Percentiles rank a stretch among this genome's conserved stretches.
Evolutionary conservation across 352 stramenopile species (phyloP).

Genomic region (Globisporangium ultimum): DNA sequence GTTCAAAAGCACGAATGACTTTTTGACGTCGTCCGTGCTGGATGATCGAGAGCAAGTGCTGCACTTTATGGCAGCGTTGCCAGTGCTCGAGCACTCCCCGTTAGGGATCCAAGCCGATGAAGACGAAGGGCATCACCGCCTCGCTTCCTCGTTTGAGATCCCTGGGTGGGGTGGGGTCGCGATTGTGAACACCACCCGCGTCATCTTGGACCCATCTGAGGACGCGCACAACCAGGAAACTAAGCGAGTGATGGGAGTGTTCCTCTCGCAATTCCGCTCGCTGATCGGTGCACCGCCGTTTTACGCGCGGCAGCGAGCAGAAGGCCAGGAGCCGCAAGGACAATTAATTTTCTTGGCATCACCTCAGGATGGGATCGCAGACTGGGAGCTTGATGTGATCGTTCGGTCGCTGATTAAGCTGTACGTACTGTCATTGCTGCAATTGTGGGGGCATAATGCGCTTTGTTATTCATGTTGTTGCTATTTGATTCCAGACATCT

Average conservation of each 20-base stretch:
- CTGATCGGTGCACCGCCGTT: slow-evolving; percentile 63
- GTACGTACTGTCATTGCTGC: slow-evolving; percentile 15
- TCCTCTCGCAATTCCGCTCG: slow-evolving; percentile 59
- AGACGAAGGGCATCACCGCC: slow-evolving; percentile 2
- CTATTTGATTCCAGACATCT: slow-evolving; percentile 34
- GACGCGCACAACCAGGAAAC: slow-evolving; percentile 16
- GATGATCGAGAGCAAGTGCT: slow-evolving; percentile 71
- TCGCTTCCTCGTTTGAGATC: slow-evolving; percentile 66
- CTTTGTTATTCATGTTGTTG: not conserved
- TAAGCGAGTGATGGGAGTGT: slow-evolving; percentile 65
- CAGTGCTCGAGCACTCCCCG: slow-evolving; percentile 37
- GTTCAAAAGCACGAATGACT: slow-evolving; percentile 83
- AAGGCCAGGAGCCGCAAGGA: slow-evolving; percentile 8
- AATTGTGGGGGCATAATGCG: not conserved
- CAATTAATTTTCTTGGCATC: slow-evolving; percentile 50
- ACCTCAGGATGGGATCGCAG: slow-evolving; percentile 39
- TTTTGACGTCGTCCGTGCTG: slow-evolving; percentile 57
- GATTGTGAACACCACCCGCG: slow-evolving; percentile 41
- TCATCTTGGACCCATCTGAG: slow-evolving; percentile 2
- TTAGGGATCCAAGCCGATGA: slow-evolving; percentile 42
- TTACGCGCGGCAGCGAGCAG: slow-evolving; percentile 28
- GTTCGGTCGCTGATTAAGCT: slow-evolving; percentile 39
- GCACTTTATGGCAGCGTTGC: slow-evolving; percentile 74
- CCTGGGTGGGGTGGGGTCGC: slow-evolving; percentile 61
- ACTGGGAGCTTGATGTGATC: slow-evolving; percentile 74